Evolutionary conservation across 1,284 basidiomycete genomes (phyloP).

Genomic region (Leccinum solheimii): DNA sequence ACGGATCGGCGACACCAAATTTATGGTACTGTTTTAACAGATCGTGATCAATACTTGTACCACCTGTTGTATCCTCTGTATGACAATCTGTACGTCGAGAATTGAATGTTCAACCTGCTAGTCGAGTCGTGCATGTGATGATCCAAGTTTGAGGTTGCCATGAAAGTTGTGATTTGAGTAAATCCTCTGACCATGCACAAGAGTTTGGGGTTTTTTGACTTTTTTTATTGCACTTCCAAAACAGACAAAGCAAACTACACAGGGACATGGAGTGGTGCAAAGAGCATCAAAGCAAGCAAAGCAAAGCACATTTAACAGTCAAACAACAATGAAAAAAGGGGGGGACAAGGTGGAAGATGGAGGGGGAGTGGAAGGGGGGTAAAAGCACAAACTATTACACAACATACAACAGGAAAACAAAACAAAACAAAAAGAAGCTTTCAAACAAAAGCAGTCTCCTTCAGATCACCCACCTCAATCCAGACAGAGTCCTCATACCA

Average conservation of each 20-base stretch:
- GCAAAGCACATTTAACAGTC: neutral
- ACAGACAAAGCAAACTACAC: slow-evolving; percentile 15
- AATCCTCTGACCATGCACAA: neutral
- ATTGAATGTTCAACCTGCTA: neutral
- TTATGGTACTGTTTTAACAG: slow-evolving; percentile 18
- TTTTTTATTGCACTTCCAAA: slow-evolving; percentile 1
- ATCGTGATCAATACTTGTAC: slow-evolving; percentile 20
- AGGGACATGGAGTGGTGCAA: neutral
- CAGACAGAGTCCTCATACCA: too few relatives aligned
- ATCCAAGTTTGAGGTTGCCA: too few relatives aligned
- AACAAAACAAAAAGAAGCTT: neutral
- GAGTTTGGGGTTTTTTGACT: neutral
- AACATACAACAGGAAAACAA: neutral
- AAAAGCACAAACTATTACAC: neutral
- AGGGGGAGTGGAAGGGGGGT: neutral
- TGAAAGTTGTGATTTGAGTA: neutral
- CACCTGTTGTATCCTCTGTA: slow-evolving; percentile 24
- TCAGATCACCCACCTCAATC: too few relatives aligned
- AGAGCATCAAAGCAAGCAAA: slow-evolving; percentile 1
- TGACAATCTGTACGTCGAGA: slow-evolving; percentile 20
- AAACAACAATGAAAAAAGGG: neutral
- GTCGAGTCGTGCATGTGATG: neutral
- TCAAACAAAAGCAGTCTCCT: slow-evolving; percentile 19
- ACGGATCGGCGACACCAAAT: slow-evolving; percentile 14
- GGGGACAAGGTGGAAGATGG: neutral